These are phyloP conservation scores for Hericium coralloides DNA, from an alignment of 768 basidiomycete genomes.

Conservation along the genomic window DNA sequence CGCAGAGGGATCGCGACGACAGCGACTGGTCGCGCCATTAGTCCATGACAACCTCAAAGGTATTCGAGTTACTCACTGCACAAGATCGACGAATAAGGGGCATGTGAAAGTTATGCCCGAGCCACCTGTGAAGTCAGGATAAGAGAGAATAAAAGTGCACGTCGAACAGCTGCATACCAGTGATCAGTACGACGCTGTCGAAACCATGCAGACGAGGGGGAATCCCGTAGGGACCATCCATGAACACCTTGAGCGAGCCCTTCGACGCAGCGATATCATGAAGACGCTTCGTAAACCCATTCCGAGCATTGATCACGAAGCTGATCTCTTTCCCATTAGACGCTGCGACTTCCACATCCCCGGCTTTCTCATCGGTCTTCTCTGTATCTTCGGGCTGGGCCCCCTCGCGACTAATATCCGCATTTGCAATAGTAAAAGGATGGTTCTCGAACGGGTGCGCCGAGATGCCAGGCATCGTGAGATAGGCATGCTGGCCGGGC, in stretches of 20 bases:
- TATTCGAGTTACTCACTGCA: conserved; percentile 27
- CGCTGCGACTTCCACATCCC: conserved; percentile 9
- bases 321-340: conserved; percentile 31
- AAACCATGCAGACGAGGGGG: conserved; percentile 32
- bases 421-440: conserved; percentile 53
- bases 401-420: not conserved
- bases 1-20: conserved; percentile 15
- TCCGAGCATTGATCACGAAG: conserved; percentile 50
- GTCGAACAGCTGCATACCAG: conserved; percentile 27
- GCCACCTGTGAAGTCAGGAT: conserved; percentile 26
- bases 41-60: not conserved
- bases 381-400: not conserved
- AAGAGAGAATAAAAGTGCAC: not conserved
- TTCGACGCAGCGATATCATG: conserved; percentile 23
- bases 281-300: conserved; percentile 51
- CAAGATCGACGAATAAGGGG: conserved; percentile 33
- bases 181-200: conserved; percentile 39
- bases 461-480: conserved; percentile 41
- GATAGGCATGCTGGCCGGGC: conserved; percentile 46
- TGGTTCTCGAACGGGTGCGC: conserved; percentile 41
- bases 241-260: conserved; percentile 31
- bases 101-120: conserved; percentile 41
- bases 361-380: conserved; percentile 2
- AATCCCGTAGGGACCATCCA: conserved; percentile 54
- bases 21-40: conserved; percentile 15